These are phyloP conservation scores for Coemansia sp. DNA, from an alignment of 192 early-diverging fungal genomes.

Conservation along the genomic window DNA sequence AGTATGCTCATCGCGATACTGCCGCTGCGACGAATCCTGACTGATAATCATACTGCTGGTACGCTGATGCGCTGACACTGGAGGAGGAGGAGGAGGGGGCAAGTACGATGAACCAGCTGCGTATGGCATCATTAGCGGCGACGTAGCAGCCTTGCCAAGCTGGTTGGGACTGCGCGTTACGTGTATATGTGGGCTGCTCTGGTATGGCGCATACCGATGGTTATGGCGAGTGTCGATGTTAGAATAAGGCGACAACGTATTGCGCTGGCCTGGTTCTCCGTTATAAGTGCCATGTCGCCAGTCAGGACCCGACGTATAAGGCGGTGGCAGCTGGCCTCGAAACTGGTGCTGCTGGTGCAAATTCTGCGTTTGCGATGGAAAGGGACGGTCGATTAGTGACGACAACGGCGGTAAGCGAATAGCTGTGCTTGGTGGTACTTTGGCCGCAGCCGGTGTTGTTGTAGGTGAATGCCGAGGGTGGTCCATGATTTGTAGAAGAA, in stretches of 20 bases:
- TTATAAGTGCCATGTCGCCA: not conserved
- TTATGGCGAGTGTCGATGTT: not conserved
- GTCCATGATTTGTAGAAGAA: constrained; percentile 4
- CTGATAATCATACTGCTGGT: not conserved
- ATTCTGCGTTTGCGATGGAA: not conserved
- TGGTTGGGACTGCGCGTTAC: not conserved
- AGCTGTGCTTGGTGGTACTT: not conserved
- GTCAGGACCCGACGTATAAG: not conserved
- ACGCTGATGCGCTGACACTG: not conserved
- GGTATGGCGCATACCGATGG: not conserved
- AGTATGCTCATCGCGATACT: not conserved
- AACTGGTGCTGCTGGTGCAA: not conserved
- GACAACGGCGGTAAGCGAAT: constrained; percentile 48
- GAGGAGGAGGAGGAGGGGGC: not conserved
- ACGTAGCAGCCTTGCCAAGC: not conserved
- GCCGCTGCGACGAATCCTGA: not conserved
- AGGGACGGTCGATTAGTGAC: constrained; percentile 28
- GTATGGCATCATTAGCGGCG: not conserved
- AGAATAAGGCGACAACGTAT: not conserved
- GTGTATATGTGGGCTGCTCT: not conserved
- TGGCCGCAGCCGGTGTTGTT: constrained; percentile 1
- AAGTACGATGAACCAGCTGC: not conserved
- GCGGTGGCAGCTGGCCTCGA: not conserved
- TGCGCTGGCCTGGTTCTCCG: not conserved
- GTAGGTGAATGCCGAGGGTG: not conserved